Percentiles rank a stretch among this genome's conserved stretches.
phyloP scores from a whole-genome alignment of 192 early-diverging fungal genomes.

The Backusella westeae region DNA sequence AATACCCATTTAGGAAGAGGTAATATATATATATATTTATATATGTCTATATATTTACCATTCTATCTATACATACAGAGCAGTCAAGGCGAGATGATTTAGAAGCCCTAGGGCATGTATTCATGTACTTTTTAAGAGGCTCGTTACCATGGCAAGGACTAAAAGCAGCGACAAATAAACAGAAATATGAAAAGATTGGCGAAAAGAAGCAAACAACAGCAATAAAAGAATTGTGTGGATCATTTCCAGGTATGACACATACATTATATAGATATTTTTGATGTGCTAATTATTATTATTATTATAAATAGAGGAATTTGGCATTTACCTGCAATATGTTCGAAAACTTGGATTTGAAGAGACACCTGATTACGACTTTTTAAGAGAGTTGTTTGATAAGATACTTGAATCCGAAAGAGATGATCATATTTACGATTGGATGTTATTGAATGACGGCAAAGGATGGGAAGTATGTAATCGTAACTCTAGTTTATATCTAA shows the following conservation, averaged over 20 bases:
- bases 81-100: constrained; percentile 84
- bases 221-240: constrained; percentile 73
- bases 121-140: constrained; percentile 79
- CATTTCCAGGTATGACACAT: constrained; percentile 49
- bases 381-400: constrained; percentile 67
- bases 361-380: constrained; percentile 77
- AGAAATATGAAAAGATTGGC: constrained; percentile 86
- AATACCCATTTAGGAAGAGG: constrained; percentile 82
- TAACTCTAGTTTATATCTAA: not conserved
- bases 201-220: constrained; percentile 73
- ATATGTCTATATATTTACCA: not conserved
- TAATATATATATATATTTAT: constrained; percentile 7
- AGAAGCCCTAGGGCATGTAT: constrained; percentile 82
- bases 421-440: constrained; percentile 95
- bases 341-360: constrained; percentile 76
- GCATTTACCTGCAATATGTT: constrained; percentile 66
- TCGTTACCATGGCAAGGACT: constrained; percentile 82
- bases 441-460: constrained; percentile 54
- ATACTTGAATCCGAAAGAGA: constrained; percentile 72
- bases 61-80: constrained; percentile 43
- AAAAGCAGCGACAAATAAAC: constrained; percentile 75
- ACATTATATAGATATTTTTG: not conserved
- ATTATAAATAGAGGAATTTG: constrained; percentile 55
- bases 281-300: not conserved
- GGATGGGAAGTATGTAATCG: constrained; percentile 40